Percentiles rank a stretch among this genome's conserved stretches.
phyloP scores from a whole-genome alignment of 805 yeast species.

The Saccharomycopsis javanensis region DNA sequence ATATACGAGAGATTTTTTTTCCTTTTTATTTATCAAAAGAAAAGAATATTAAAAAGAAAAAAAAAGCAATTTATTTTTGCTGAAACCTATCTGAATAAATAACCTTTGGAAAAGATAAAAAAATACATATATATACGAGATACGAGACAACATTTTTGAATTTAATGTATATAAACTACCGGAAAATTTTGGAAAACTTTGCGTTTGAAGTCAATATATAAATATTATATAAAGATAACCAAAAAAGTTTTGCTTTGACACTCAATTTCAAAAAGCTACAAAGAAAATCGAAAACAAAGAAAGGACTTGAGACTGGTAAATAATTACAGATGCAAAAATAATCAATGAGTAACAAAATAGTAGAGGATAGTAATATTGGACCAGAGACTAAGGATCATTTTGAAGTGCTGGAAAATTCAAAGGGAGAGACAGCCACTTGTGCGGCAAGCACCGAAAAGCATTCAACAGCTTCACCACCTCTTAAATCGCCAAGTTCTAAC shows the following conservation, averaged over 20 bases:
- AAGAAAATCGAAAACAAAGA: background rate
- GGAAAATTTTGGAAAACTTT: too few relatives aligned
- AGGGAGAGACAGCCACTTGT: background rate
- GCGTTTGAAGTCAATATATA: too few relatives aligned
- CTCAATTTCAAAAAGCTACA: too few relatives aligned
- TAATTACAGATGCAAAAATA: background rate
- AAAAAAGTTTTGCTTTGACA: too few relatives aligned
- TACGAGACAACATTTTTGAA: background rate
- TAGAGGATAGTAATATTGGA: background rate
- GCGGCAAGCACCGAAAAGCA: background rate
- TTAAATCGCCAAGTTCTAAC: slow-evolving; percentile 5
- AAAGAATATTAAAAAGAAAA: background rate
- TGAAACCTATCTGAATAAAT: background rate
- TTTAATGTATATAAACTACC: too few relatives aligned
- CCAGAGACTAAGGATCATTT: background rate
- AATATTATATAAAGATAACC: too few relatives aligned
- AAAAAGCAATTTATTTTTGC: background rate
- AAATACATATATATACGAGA: background rate
- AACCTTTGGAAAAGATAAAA: too few relatives aligned
- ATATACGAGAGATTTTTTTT: background rate
- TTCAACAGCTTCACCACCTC: background rate
- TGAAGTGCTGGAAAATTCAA: background rate
- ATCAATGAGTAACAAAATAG: background rate
- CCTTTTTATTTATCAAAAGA: background rate
- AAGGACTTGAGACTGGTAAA: too few relatives aligned